phyloP scores from a whole-genome alignment of 805 yeast species.

The Yamadazyma phyllophila region DNA sequence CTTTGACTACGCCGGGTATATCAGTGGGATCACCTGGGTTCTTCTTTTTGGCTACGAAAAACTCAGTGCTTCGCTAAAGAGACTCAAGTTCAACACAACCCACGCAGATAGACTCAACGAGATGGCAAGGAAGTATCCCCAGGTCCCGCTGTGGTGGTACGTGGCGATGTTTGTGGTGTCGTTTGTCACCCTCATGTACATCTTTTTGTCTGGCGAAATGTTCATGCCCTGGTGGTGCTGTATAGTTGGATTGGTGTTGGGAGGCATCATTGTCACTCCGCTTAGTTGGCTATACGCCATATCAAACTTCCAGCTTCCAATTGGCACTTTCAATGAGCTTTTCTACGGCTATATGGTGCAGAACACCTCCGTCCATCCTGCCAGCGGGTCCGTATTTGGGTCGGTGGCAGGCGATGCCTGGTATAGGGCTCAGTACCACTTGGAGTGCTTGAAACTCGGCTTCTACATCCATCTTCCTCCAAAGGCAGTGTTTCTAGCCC shows the following conservation, averaged over 20 bases:
- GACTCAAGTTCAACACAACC: slow-evolving; percentile 10
- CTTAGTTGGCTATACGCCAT: slow-evolving; percentile 50
- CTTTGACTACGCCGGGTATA: slow-evolving; percentile 52
- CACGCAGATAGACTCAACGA: slow-evolving; percentile 45
- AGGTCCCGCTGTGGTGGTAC: slow-evolving; percentile 48
- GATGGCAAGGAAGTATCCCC: slow-evolving; percentile 35
- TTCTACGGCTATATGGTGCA: slow-evolving; percentile 48
- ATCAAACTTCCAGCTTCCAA: slow-evolving; percentile 51
- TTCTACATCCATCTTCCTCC: slow-evolving; percentile 57
- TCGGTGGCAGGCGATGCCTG: slow-evolving; percentile 55
- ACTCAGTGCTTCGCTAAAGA: slow-evolving; percentile 18
- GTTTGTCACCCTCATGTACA: slow-evolving; percentile 30
- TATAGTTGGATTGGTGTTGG: slow-evolving; percentile 42
- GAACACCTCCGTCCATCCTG: slow-evolving; percentile 38
- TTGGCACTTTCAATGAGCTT: slow-evolving; percentile 51
- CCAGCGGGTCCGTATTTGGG: slow-evolving; percentile 48
- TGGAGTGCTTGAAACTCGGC: slow-evolving; percentile 39
- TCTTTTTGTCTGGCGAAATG: slow-evolving; percentile 32
- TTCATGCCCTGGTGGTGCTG: slow-evolving; percentile 46
- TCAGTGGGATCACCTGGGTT: slow-evolving; percentile 49
- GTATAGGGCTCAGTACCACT: slow-evolving; percentile 46
- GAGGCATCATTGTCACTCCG: slow-evolving; percentile 47
- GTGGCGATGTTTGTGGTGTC: slow-evolving; percentile 32
- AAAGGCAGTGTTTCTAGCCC: slow-evolving; percentile 47
- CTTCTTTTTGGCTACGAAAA: slow-evolving; percentile 33